Evolutionary conservation across 2,329 filamentous ascomycete genomes (phyloP), one percentile per base, ranked within the genome.

Genomic region (Graphiopsis chlorocephala): DNA sequence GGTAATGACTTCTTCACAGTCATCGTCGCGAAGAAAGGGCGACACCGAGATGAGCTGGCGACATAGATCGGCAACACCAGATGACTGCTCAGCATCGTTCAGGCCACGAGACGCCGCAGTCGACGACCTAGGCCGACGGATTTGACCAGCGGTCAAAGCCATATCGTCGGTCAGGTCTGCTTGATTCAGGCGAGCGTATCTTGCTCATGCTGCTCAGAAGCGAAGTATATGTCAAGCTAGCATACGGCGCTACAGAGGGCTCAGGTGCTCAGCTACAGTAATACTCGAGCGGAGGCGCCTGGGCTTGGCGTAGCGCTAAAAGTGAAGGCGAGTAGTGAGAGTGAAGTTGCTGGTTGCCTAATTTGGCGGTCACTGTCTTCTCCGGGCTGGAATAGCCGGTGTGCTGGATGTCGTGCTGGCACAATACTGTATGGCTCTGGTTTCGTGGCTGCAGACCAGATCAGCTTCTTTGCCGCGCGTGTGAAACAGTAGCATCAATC

Each of bases 21-120:
- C 60, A 53, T 62, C 48, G 11, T 62, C 60, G 31, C 15, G 29
- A 6, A 55, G 12, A 11, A 62, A 45, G 2, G 60, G 60, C 10
- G 60, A 38, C 25, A 62, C 60, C 25, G 60, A 53, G 10, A 38
- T 48, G 20, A 75, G 66, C 25, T 68, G 26, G n/a, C 65, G 67
- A 47, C 74, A 67, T n/a, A 72, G 66, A 14, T 64, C 64, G 11
- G 70, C 73, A 15, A 68, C 67, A 33, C 67, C 58, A 17, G 72
- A 70, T 20, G 64, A 56, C 56, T 70, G 64, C 60, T 75, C 73
- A 65, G 70, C 70, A 23, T 67, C 58, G 60, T 69, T 69, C 28
- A 74, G 64, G 25, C 69, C 72, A 68, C 69, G 66, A 20, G 73
- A 73, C 7, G 65, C 67, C 3, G 60, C 61, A 26, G 66, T 68